These are phyloP conservation scores for Mycoemilia scoparia DNA, from an alignment of 192 early-diverging fungal species.

Conservation along the genomic window DNA sequence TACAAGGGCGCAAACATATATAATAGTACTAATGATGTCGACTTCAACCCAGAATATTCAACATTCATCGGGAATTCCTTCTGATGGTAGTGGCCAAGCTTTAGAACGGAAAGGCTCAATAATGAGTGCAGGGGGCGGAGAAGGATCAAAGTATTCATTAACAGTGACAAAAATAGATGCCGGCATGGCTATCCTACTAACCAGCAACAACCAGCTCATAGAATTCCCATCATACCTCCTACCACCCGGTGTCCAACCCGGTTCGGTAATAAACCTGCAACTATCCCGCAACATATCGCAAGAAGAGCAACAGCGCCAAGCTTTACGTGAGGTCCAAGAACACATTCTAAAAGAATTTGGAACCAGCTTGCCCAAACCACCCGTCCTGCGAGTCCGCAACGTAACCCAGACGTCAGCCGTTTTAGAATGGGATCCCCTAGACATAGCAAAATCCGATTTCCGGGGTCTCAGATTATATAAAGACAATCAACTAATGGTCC, in stretches of 20 bases:
- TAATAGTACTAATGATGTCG: no score
- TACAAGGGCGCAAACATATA: no score
- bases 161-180: conserved; percentile 91
- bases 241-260: conserved; percentile 80
- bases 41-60: no score
- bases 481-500: conserved; percentile 61
- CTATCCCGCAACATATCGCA: conserved; percentile 78
- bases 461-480: conserved; percentile 81
- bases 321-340: conserved; percentile 77
- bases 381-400: conserved; percentile 56
- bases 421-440: conserved; percentile 82
- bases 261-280: conserved; percentile 90
- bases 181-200: conserved; percentile 85
- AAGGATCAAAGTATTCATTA: no score
- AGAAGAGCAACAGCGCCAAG: conserved; percentile 59
- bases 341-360: conserved; percentile 66
- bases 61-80: no score
- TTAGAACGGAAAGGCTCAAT: no score
- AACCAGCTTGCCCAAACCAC: conserved; percentile 53
- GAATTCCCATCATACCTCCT: conserved; percentile 94
- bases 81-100: no score
- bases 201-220: conserved; percentile 94
- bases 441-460: conserved; percentile 62
- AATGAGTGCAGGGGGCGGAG: no score
- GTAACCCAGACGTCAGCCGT: conserved; percentile 72